Conservation (phyloP, 129 eudicot species). For the Chrysanthemum lavandulifolium region DNA sequence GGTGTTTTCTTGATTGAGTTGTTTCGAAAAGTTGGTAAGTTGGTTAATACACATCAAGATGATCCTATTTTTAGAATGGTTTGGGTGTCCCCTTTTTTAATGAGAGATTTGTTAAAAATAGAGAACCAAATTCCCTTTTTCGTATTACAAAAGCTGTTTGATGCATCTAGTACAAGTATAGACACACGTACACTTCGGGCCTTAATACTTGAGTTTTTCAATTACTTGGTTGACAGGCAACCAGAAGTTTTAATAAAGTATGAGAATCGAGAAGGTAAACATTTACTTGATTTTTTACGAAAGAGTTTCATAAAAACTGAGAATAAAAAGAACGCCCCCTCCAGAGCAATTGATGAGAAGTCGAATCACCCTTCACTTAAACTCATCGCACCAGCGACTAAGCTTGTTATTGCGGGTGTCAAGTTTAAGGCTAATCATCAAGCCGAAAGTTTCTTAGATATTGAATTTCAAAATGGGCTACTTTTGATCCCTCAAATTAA, state of each 20-base stretch:
- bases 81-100: constrained; percentile 37
- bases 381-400: constrained; percentile 35
- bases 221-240: constrained; percentile 17
- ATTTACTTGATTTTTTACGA: constrained; percentile 34
- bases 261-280: constrained; percentile 28
- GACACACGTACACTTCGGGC: constrained; percentile 21
- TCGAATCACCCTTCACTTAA: constrained; percentile 1
- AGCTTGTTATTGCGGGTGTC: constrained; percentile 26
- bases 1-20: constrained; percentile 36
- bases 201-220: constrained; percentile 33
- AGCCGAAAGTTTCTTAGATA: constrained; percentile 32
- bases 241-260: not conserved
- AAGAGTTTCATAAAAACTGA: constrained; percentile 23
- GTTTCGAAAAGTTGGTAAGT: constrained; percentile 36
- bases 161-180: not conserved
- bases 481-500: constrained; percentile 32
- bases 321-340: too few species aligned
- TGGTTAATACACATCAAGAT: constrained; percentile 10
- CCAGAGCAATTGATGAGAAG: too few species aligned
- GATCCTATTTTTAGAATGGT: constrained; percentile 37
- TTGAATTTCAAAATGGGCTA: constrained; percentile 24
- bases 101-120: constrained; percentile 34
- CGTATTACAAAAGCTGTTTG: constrained; percentile 28
- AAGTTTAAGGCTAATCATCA: constrained; percentile 21
- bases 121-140: constrained; percentile 42